phyloP scores from a whole-genome alignment of 495 filamentous ascomycete genomes.

The Antarctomyces pellizariae region DNA sequence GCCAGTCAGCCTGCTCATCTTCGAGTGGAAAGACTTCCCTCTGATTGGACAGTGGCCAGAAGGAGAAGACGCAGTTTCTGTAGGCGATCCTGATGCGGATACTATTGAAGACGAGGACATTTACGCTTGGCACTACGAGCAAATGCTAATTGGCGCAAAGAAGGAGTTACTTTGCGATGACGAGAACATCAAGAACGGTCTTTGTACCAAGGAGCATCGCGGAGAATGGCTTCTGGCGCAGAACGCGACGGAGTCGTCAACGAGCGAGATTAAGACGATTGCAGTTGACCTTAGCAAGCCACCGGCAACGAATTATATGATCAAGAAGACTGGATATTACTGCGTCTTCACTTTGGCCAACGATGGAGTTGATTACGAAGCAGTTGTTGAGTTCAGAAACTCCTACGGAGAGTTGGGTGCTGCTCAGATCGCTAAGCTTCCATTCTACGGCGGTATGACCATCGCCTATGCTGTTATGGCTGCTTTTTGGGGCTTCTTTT shows the following conservation, averaged over 20 bases:
- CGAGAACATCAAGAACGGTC: constrained; percentile 33
- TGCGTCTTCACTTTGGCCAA: constrained; percentile 58
- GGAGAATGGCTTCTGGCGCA: constrained; percentile 67
- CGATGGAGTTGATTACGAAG: constrained; percentile 39
- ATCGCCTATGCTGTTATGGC: constrained; percentile 82
- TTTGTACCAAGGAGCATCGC: constrained; percentile 49
- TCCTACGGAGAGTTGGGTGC: constrained; percentile 90
- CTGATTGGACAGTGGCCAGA: constrained; percentile 41
- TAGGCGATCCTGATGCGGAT: constrained; percentile 4
- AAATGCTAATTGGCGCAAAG: constrained; percentile 11
- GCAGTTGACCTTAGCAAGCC: constrained; percentile 58
- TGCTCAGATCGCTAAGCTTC: constrained; percentile 86
- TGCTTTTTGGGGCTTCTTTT: constrained; percentile 86
- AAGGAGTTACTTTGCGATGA: constrained; percentile 58
- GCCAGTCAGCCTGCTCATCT: constrained; percentile 67
- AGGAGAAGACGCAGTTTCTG: too few relatives aligned
- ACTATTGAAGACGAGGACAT: neutral
- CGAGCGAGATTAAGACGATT: constrained; percentile 47
- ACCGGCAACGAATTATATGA: constrained; percentile 48
- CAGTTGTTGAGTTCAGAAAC: constrained; percentile 77
- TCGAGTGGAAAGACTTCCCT: constrained; percentile 74
- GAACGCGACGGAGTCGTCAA: constrained; percentile 43
- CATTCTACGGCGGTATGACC: constrained; percentile 88
- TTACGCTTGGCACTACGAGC: neutral
- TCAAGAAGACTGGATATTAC: constrained; percentile 84